A percentile compares a stretch with the other conserved stretches of the same genome.
Conservation (phyloP, 208 protist species). For the Trypanosoma lewisi region DNA sequence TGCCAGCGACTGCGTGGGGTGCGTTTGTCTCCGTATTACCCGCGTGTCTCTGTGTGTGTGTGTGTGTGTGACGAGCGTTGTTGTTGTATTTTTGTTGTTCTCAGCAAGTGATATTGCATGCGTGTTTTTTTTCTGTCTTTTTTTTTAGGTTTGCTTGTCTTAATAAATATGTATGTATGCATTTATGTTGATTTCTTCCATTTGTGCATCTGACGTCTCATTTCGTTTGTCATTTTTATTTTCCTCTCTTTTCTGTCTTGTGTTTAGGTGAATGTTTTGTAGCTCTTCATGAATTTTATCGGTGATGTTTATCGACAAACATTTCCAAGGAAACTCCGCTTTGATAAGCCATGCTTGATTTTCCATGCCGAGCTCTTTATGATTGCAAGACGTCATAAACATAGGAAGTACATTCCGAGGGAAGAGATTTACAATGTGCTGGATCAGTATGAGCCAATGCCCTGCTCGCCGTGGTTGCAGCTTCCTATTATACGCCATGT, state of each 20-base stretch:
- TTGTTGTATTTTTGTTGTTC: too few species aligned
- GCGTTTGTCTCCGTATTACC: too few species aligned
- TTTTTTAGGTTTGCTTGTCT: too few species aligned
- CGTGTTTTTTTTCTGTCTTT: too few species aligned
- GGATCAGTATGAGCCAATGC: conserved; percentile 50
- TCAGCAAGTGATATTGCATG: too few species aligned
- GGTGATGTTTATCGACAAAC: conserved; percentile 62
- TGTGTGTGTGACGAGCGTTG: too few species aligned
- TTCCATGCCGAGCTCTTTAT: conserved; percentile 76
- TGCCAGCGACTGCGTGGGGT: too few species aligned
- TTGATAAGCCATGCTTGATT: conserved; percentile 75
- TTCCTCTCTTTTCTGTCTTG: conserved; percentile 7
- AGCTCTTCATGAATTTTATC: conserved; percentile 48
- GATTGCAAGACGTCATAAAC: conserved; percentile 52
- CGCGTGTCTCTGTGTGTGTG: too few species aligned
- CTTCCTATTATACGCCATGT: conserved; percentile 81
- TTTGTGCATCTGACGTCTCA: background rate
- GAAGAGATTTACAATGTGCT: conserved; percentile 58
- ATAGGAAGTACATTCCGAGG: conserved; percentile 79
- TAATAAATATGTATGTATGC: background rate
- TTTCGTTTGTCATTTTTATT: conserved; percentile 5
- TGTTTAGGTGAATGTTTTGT: conserved; percentile 3
- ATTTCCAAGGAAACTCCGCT: conserved; percentile 81
- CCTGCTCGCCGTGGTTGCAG: conserved; percentile 61
- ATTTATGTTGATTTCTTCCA: background rate